Evolutionary conservation across 78 protist species (phyloP).

Genomic region (Polysphondylium violaceum): DNA sequence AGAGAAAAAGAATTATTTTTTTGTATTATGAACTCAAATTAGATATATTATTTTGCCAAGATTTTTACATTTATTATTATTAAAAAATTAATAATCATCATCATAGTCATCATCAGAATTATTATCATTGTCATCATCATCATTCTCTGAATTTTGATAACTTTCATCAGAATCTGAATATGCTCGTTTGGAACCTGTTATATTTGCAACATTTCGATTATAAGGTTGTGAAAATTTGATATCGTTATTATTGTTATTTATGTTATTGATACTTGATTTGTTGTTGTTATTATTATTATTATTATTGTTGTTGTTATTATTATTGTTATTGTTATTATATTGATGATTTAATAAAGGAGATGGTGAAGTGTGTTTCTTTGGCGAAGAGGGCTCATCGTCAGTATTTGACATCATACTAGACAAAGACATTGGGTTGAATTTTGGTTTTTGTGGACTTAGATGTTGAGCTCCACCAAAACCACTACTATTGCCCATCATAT

Average conservation of each 20-base stretch:
- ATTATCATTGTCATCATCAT: too few species aligned
- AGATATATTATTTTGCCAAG: too few species aligned
- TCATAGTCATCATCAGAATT: too few species aligned
- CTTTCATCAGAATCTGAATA: too few species aligned
- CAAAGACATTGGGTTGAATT: not conserved
- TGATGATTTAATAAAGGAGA: not conserved
- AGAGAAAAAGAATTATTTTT: too few species aligned
- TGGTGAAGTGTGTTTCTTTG: not conserved
- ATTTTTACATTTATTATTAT: too few species aligned
- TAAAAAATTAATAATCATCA: too few species aligned
- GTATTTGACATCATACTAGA: not conserved
- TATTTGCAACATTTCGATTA: too few species aligned
- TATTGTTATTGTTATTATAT: not conserved
- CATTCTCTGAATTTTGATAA: too few species aligned
- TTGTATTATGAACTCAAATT: too few species aligned
- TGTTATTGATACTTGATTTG: not conserved
- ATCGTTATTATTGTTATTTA: not conserved
- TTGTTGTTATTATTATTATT: not conserved
- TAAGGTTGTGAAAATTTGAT: too few species aligned
- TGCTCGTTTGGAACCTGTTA: too few species aligned
- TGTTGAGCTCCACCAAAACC: not conserved
- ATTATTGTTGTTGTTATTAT: slow-evolving; percentile 2
- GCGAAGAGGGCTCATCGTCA: not conserved
- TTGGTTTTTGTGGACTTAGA: slow-evolving; percentile 4
- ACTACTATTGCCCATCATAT: not conserved